Conservation (phyloP, 345 rosid species). For the Dovyalis caffra region DNA sequence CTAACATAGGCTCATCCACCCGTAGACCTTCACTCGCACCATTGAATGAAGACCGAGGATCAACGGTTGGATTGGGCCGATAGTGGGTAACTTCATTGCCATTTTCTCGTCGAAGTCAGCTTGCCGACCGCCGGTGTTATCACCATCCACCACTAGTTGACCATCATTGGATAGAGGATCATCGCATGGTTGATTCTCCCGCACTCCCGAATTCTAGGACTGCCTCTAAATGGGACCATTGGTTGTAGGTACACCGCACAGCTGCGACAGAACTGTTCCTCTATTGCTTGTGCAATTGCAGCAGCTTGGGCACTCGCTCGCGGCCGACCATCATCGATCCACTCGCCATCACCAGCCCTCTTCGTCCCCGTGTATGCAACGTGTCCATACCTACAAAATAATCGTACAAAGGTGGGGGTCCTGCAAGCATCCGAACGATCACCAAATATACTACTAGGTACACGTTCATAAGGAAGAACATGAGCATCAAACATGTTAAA, state of each 20-base stretch:
- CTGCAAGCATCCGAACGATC: constrained; percentile 62
- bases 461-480: constrained; percentile 73
- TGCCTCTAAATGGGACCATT: constrained; percentile 56
- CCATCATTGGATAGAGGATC: constrained; percentile 42
- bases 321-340: constrained; percentile 97
- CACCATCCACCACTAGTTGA: constrained; percentile 41
- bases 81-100: constrained; percentile 37
- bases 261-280: constrained; percentile 76
- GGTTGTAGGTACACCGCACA: constrained; percentile 48
- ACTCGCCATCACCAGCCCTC: constrained; percentile 84
- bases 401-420: constrained; percentile 75
- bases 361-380: constrained; percentile 57
- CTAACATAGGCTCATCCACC: constrained; percentile 39
- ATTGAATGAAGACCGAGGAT: constrained; percentile 27
- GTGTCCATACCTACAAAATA: constrained; percentile 77
- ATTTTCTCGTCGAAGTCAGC: constrained; percentile 49
- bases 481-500: constrained; percentile 96
- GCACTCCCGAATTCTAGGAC: constrained; percentile 52
- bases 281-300: constrained; percentile 82
- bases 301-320: constrained; percentile 78
- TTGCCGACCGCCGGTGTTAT: constrained; percentile 44
- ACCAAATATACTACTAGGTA: constrained; percentile 60
- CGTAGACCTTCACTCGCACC: constrained; percentile 33
- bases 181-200: constrained; percentile 54
- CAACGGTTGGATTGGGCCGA: constrained; percentile 32